Conservation (phyloP, 176 grass and related monocot genomes). For the Chrysopogon serrulatus region DNA sequence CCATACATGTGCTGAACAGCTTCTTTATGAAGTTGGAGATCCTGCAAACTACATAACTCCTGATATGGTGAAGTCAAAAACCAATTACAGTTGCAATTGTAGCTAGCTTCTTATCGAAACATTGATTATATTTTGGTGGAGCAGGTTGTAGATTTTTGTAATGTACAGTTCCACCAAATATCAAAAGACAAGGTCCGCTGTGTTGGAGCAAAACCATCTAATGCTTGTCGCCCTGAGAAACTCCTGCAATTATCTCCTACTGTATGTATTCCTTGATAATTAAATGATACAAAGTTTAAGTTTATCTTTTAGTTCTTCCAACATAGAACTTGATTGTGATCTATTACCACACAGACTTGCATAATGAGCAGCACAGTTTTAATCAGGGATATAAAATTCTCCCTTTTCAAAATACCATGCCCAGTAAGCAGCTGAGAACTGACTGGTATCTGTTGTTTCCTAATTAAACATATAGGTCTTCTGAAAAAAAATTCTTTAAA, state of each 20-base stretch:
- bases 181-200: conserved; percentile 71
- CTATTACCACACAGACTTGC: background rate
- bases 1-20: conserved; percentile 85
- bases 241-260: conserved; percentile 69
- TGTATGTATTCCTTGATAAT: conserved; percentile 47
- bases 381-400: background rate
- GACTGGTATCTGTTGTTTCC: background rate
- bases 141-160: conserved; percentile 76
- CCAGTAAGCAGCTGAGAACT: background rate
- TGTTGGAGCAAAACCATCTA: conserved; percentile 71
- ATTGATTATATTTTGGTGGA: conserved; percentile 29
- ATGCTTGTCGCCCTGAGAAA: conserved; percentile 48
- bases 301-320: background rate
- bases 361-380: background rate
- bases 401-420: background rate
- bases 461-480: background rate
- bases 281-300: background rate
- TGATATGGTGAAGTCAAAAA: conserved; percentile 76
- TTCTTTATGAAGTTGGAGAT: conserved; percentile 91
- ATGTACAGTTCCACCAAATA: conserved; percentile 63
- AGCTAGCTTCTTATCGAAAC: conserved; percentile 11
- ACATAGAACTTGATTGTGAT: background rate
- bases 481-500: background rate
- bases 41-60: conserved; percentile 85
- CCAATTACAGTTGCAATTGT: background rate